Evolutionary conservation across 2,329 filamentous ascomycete genomes (phyloP).

Genomic region (Trichoderma pleuroti): DNA sequence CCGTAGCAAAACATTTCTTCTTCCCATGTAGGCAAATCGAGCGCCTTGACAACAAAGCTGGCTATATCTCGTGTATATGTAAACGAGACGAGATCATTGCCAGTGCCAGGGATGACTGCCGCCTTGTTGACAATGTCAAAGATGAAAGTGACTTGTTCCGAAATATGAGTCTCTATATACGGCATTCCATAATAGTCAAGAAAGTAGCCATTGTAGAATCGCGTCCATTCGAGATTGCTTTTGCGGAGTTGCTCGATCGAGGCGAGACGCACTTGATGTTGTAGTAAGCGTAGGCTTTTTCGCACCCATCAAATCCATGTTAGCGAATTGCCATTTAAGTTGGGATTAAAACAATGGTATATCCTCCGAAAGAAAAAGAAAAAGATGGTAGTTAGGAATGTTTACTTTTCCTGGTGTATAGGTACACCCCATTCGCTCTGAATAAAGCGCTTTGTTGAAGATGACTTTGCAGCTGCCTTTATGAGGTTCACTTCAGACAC

Average conservation of each 20-base stretch:
- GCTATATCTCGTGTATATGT: neutral
- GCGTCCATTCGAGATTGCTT: neutral
- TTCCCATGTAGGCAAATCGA: neutral
- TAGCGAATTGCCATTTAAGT: neutral
- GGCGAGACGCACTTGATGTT: neutral
- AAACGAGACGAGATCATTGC: neutral
- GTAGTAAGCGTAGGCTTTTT: neutral
- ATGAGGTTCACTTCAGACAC: neutral
- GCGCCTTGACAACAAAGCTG: neutral
- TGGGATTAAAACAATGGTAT: neutral
- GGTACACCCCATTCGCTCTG: neutral
- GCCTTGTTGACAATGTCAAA: neutral
- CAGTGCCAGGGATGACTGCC: neutral
- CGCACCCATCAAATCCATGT: neutral
- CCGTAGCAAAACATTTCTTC: neutral
- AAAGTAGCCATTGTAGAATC: neutral
- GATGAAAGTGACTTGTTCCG: neutral
- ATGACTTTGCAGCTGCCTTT: neutral
- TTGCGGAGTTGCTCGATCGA: neutral
- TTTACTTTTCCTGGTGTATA: neutral
- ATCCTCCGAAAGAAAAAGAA: neutral
- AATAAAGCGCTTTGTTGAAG: neutral
- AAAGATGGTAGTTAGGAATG: neutral
- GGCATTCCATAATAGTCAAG: slow-evolving; percentile 5
- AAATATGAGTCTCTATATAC: neutral